Evolutionary conservation across 306 rosid genomes (phyloP).

Genomic region (Glycyrrhiza uralensis): DNA sequence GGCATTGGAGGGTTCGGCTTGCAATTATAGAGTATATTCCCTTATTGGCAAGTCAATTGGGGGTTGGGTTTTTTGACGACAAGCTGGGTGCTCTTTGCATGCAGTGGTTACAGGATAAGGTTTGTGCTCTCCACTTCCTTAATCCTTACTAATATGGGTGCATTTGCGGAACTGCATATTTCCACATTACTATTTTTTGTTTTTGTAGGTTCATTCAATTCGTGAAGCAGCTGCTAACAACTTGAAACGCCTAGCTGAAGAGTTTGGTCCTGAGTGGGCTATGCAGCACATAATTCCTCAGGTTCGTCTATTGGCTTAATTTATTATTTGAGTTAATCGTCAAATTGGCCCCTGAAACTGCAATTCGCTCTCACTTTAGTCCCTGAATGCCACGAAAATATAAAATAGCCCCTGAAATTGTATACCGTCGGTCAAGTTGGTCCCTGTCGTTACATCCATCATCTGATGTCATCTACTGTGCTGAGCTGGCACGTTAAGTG

Average conservation of each 20-base stretch:
- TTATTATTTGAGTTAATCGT: too few relatives aligned
- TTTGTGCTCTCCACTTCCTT: constrained; percentile 30
- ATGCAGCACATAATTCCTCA: constrained; percentile 96
- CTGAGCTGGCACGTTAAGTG: too few relatives aligned
- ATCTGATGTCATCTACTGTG: too few relatives aligned
- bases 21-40: constrained; percentile 98
- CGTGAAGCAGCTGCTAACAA: constrained; percentile 99
- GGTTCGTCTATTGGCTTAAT: constrained; percentile 44
- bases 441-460: too few relatives aligned
- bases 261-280: constrained; percentile 98
- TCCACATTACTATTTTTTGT: neutral
- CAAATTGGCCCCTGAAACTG: too few relatives aligned
- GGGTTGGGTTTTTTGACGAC: constrained; percentile 94
- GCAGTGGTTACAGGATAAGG: constrained; percentile 99
- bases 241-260: constrained; percentile 98
- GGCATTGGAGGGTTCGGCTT: constrained; percentile 98
- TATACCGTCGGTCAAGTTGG: too few relatives aligned
- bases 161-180: neutral
- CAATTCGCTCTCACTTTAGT: too few relatives aligned
- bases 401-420: too few relatives aligned
- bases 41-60: constrained; percentile 90
- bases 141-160: constrained; percentile 1
- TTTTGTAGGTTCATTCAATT: constrained; percentile 76
- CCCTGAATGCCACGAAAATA: too few relatives aligned
- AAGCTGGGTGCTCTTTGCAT: constrained; percentile 97